Conservation (phyloP, 176 grass and related monocot genomes). For the Leersia perrieri region DNA sequence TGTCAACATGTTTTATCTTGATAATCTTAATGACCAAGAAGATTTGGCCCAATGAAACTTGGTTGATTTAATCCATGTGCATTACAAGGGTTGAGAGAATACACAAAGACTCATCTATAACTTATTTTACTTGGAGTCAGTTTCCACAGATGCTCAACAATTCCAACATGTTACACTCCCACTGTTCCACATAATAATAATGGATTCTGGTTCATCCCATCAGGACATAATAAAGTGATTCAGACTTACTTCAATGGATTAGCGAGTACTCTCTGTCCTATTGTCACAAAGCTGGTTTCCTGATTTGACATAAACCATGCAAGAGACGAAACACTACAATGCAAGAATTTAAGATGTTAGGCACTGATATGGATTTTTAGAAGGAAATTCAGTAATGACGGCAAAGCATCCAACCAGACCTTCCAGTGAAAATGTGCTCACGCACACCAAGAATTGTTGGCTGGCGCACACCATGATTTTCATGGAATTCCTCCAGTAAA, state of each 20-base stretch:
- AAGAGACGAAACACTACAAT: conserved; percentile 91
- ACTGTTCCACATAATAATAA: conserved; percentile 11
- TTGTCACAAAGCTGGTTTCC: conserved; percentile 96
- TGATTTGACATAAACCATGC: conserved; percentile 97
- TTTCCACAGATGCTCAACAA: not conserved
- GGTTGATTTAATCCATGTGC: conserved; percentile 7
- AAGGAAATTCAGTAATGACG: conserved; percentile 11
- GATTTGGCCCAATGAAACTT: not conserved
- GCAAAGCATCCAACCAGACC: conserved; percentile 44
- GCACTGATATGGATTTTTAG: conserved; percentile 13
- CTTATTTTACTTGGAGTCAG: conserved; percentile 16
- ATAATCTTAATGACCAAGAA: conserved; percentile 10
- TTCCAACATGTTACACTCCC: not conserved
- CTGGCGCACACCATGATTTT: conserved; percentile 77
- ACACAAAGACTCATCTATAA: not conserved
- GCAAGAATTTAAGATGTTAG: conserved; percentile 37
- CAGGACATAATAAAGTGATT: conserved; percentile 18
- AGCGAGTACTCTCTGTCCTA: conserved; percentile 88
- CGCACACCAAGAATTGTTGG: conserved; percentile 97
- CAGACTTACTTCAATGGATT: conserved; percentile 87
- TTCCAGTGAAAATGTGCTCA: conserved; percentile 97
- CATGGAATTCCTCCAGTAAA: conserved; percentile 94
- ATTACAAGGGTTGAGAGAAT: conserved; percentile 17
- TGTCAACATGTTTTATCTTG: conserved; percentile 4
- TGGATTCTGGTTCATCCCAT: not conserved